These are phyloP conservation scores for Prunus armeniaca DNA, from an alignment of 306 rosid species.

Conservation along the genomic window DNA sequence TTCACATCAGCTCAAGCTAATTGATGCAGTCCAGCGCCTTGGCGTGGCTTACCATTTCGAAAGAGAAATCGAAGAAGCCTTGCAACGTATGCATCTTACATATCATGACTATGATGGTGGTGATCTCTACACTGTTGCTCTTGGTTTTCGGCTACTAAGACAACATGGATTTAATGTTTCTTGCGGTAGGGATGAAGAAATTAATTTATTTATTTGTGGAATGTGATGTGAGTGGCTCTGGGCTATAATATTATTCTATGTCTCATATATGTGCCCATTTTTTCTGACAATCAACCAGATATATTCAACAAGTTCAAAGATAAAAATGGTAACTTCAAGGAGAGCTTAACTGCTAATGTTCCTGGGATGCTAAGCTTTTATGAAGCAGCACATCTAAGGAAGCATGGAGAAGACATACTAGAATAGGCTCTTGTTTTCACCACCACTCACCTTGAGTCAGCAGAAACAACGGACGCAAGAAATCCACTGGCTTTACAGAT, in stretches of 20 bases:
- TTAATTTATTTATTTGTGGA: not conserved
- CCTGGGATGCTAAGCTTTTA: slow-evolving; percentile 19
- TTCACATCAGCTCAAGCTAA: too few species aligned
- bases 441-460: slow-evolving; percentile 18
- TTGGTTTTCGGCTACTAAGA: slow-evolving; percentile 1
- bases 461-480: not conserved
- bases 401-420: not conserved
- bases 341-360: not conserved
- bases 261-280: too few species aligned
- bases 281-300: not conserved
- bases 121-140: slow-evolving; percentile 22
- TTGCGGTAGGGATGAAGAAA: slow-evolving; percentile 25
- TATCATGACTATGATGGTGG: not conserved
- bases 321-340: not conserved
- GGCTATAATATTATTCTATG: too few species aligned
- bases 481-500: slow-evolving; percentile 2
- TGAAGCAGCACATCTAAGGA: slow-evolving; percentile 9
- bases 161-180: slow-evolving; percentile 36
- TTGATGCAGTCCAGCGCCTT: too few species aligned
- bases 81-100: not conserved
- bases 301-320: slow-evolving; percentile 25
- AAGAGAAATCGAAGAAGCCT: not conserved
- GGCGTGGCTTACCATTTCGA: too few species aligned
- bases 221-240: too few species aligned
- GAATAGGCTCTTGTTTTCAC: slow-evolving; percentile 26